phyloP scores from a whole-genome alignment of 1,284 basidiomycete species.

The Fomitopsis betulina region DNA sequence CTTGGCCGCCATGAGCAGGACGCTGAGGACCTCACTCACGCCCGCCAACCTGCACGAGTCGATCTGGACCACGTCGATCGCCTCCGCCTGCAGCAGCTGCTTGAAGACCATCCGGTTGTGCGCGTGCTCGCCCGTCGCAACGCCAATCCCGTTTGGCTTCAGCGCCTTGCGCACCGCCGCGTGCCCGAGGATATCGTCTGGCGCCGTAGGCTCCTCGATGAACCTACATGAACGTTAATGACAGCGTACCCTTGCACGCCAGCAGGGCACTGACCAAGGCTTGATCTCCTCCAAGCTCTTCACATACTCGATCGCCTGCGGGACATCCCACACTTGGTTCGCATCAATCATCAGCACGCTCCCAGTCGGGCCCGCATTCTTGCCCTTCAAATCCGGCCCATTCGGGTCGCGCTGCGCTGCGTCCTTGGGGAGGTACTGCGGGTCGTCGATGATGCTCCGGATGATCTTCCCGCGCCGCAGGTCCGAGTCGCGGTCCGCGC shows the following conservation, averaged over 20 bases:
- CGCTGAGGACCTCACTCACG: slow-evolving; percentile 89
- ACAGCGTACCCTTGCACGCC: background rate
- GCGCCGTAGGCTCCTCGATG: slow-evolving; percentile 94
- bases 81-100: slow-evolving; percentile 89
- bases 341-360: slow-evolving; percentile 96
- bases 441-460: slow-evolving; percentile 92
- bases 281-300: slow-evolving; percentile 75
- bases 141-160: slow-evolving; percentile 83
- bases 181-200: slow-evolving; percentile 86
- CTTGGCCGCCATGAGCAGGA: slow-evolving; percentile 95
- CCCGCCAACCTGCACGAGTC: slow-evolving; percentile 92
- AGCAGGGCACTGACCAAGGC: slow-evolving; percentile 64
- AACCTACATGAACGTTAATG: slow-evolving; percentile 54
- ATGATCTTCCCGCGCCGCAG: slow-evolving; percentile 85
- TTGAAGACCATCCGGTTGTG: slow-evolving; percentile 98
- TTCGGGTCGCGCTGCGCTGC: slow-evolving; percentile 57
- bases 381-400: slow-evolving; percentile 64
- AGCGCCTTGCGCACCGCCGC: slow-evolving; percentile 78
- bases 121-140: slow-evolving; percentile 94
- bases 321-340: slow-evolving; percentile 96
- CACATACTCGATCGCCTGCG: slow-evolving; percentile 90
- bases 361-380: slow-evolving; percentile 94
- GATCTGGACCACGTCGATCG: slow-evolving; percentile 95
- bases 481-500: slow-evolving; percentile 78
- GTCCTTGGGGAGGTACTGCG: slow-evolving; percentile 60